Base-by-base conservation (phyloP, 805 yeast genomes). In the Myxozyma monticola region DNA sequence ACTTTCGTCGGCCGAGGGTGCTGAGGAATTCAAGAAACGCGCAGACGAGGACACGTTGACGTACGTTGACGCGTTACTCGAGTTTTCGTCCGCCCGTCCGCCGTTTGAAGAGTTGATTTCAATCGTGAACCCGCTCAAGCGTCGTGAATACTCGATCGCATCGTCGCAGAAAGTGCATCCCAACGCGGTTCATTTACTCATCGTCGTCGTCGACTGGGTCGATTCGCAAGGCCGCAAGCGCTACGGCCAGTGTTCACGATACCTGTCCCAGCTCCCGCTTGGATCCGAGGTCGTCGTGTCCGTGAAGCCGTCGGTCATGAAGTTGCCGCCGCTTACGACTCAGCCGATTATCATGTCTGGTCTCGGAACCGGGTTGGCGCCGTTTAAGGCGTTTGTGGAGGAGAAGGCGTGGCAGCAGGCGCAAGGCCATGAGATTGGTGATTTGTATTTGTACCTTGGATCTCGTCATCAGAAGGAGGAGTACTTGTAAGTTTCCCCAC, bases 301-400 rank as follows among this genome's bases (percentile, higher is more conserved):
- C 56, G 97, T 91, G 50, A 91, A 91, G 72, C 96, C 97, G 26
- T 88, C 96, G 8, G 96, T 91, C 39, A 90, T 91, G 97, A 91
- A 90, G 71, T 75, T 91, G 57, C 98, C 98, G 54, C 85, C 90
- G 62, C 76, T 80, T 57, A 78, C 96, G 8, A 80, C 82, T 40
- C 91, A 88, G 67, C 97, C 98, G 20, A 84, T 91, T 61, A 83
- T 91, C 58, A 91, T 91, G 98, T 84, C 96, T 62, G 98, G 98
- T 62, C 77, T 91, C 60, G 98, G 98, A 72, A 91, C 98, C 45
- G 98, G 98, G 60, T 79, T 91, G 63, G 98, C 98, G 25, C 98
- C 98, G 44, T 91, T 91, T 83, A 91, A 91, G 76, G 98, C 98
- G 0, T 89, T 91, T 65, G 79, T 91, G 49, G 98, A 91, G 71